Base-by-base conservation (phyloP, 2,329 filamentous ascomycete species). In the Sphaerulina vaccinii region DNA sequence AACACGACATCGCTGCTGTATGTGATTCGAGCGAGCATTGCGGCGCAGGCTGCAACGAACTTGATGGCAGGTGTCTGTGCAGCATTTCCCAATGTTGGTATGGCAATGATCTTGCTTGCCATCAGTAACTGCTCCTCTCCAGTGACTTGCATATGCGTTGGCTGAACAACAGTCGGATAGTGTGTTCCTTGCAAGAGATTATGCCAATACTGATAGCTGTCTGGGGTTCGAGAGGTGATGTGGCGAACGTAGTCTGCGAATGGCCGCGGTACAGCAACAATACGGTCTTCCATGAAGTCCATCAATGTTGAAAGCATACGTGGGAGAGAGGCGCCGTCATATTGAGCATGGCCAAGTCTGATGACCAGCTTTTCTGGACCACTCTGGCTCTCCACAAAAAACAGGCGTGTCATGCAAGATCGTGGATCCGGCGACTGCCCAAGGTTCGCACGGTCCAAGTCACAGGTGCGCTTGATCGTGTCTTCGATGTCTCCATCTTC, bases 231-330 rank as follows among this genome's bases (percentile, higher is more conserved):
- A 3, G 38, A 21, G 10, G 10, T 5, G 9, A 50, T 33, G 24
- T 50, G 24, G 2, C 37, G 37, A 32, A 50, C 15, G 27, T 50
- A 50, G n/a, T 33, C 37, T 5, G 38, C 11, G 23, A 22, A 50
- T 13, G 37, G 37, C 38, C 27, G 18, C 8, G 32, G n/a, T 21
- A 13, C n/a, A 3, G 19, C 23, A 10, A 22, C n/a, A 15, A 10
- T 2, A 11, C 13, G 18, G 11, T 36, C 45, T 13, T 24, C 15
- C 52, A 69, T 68, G 8, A 79, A 72, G 0, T 75, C 72, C 8
- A 73, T 62, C 1, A 87, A 69, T 11, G 79, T 71, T 22, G 81
- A 73, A 1, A 87, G 70, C 0, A 87, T 84, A 79, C 47, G 79
- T 2, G 57, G 57, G 10, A 60, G 38, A 78, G 53, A 81, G 76